phyloP scores from a whole-genome alignment of 768 basidiomycete genomes.

The Termitomyces sp. region DNA sequence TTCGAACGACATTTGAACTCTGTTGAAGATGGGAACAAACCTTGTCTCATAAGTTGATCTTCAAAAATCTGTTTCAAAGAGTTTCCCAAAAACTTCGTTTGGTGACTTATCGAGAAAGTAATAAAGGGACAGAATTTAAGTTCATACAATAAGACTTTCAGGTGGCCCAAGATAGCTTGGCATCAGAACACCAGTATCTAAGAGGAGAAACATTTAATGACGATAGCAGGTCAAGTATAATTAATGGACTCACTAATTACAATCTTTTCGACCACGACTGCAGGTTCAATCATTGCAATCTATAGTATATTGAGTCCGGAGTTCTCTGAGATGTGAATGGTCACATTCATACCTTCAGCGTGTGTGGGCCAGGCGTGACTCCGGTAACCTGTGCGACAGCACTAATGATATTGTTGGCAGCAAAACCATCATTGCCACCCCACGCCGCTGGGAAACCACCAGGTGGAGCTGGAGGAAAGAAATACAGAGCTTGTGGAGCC shows the following conservation, averaged over 20 bases:
- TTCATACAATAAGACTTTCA: constrained; percentile 35
- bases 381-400: constrained; percentile 37
- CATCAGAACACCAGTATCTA: constrained; percentile 53
- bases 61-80: no score
- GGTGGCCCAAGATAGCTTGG: constrained; percentile 64
- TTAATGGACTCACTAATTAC: constrained; percentile 44
- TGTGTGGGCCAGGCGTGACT: constrained; percentile 51
- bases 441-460: constrained; percentile 46
- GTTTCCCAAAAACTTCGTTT: background rate
- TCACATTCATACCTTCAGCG: constrained; percentile 42
- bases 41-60: background rate
- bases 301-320: background rate
- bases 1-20: background rate
- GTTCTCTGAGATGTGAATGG: background rate
- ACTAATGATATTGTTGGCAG: constrained; percentile 47
- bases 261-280: constrained; percentile 62
- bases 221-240: background rate
- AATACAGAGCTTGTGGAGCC: constrained; percentile 38
- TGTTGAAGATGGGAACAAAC: background rate
- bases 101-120: background rate
- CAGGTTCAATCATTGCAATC: constrained; percentile 57
- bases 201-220: constrained; percentile 5
- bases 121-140: background rate
- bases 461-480: constrained; percentile 43
- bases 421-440: constrained; percentile 50